A percentile compares a stretch with the other conserved stretches of the same genome.
phyloP scores from a whole-genome alignment of 768 basidiomycete species.

The Pleurotus platypus region DNA sequence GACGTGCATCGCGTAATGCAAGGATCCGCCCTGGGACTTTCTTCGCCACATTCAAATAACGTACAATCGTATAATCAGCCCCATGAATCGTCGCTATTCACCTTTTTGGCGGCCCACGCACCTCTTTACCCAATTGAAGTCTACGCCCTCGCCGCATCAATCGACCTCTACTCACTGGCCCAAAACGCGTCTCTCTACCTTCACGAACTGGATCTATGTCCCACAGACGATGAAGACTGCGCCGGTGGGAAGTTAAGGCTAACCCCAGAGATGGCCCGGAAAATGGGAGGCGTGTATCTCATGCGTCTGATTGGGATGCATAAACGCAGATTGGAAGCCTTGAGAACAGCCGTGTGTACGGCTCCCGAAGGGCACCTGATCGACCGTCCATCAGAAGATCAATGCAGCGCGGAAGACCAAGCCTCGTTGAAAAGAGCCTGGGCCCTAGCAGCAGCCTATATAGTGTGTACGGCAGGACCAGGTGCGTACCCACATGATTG shows the following conservation, averaged over 20 bases:
- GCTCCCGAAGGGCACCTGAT: no score
- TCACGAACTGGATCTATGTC: background rate
- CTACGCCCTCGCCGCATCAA: background rate
- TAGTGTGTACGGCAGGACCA: conserved; percentile 80
- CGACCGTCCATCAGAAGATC: no score
- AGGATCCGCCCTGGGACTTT: background rate
- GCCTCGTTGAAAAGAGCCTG: conserved; percentile 64
- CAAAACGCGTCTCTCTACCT: background rate
- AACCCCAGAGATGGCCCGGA: conserved; percentile 81
- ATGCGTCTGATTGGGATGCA: no score
- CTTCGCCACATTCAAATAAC: background rate
- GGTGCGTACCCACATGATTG: conserved; percentile 33
- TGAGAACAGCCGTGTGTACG: no score
- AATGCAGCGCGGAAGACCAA: no score
- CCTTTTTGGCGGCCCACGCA: background rate
- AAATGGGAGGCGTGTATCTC: no score
- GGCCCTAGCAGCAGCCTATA: conserved; percentile 79
- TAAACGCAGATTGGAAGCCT: no score
- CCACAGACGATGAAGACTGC: conserved; percentile 24
- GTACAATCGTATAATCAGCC: background rate
- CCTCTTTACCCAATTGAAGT: background rate
- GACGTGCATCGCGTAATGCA: background rate
- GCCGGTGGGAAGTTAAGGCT: conserved; percentile 62
- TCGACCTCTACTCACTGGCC: background rate
- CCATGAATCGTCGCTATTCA: background rate